Evolutionary conservation across 2,329 filamentous ascomycete species (phyloP).

Genomic region (Biscogniauxia mediterranea): DNA sequence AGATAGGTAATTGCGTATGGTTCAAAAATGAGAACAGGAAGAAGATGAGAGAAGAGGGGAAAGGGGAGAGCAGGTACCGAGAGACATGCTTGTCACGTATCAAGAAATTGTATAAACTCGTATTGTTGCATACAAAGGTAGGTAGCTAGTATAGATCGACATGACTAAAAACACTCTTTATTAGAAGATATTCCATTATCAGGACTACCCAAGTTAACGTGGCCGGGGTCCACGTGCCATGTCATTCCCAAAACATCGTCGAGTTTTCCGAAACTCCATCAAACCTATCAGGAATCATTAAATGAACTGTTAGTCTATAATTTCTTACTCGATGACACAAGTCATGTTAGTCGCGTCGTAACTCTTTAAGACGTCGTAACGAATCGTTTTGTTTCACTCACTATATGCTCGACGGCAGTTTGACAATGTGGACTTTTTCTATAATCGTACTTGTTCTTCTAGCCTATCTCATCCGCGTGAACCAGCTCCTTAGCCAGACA

Average conservation of each 20-base stretch:
- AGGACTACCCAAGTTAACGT: too few relatives aligned
- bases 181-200: too few relatives aligned
- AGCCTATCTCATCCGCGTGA: slow-evolving; percentile 38
- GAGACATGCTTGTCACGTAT: background rate
- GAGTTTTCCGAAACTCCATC: background rate
- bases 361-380: background rate
- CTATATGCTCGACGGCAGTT: slow-evolving; percentile 11
- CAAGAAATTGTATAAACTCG: background rate
- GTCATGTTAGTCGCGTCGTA: background rate
- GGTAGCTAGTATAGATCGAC: background rate
- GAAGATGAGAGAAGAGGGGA: background rate
- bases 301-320: too few relatives aligned
- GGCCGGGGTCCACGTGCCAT: too few relatives aligned
- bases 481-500: slow-evolving; percentile 35
- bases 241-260: background rate
- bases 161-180: background rate
- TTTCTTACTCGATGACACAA: background rate
- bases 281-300: background rate
- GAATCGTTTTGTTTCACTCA: background rate
- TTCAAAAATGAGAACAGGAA: too few relatives aligned
- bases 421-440: slow-evolving; percentile 6
- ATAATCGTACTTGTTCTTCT: slow-evolving; percentile 15
- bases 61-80: background rate
- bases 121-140: background rate
- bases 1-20: too few relatives aligned